These are phyloP conservation scores for Tinospora cordifolia DNA, from an alignment of 164 flowering plant genomes.

Conservation along the genomic window DNA sequence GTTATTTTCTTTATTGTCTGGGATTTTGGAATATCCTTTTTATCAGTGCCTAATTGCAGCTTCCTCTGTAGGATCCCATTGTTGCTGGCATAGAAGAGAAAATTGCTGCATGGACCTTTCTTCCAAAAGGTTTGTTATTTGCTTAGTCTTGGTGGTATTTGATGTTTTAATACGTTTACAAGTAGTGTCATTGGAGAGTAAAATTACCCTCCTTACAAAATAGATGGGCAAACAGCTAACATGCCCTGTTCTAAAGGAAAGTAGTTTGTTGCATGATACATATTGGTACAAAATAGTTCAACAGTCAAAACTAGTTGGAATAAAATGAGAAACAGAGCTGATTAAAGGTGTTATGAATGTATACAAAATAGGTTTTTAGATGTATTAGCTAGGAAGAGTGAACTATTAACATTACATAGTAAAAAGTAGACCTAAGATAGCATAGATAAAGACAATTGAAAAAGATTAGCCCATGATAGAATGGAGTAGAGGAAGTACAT, in stretches of 20 bases:
- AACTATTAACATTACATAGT: too few relatives aligned
- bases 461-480: too few relatives aligned
- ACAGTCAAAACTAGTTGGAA: neutral
- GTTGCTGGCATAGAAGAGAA: slow-evolving; percentile 79
- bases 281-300: neutral
- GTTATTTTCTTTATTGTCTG: neutral
- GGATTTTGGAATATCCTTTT: neutral
- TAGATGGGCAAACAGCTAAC: neutral
- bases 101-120: slow-evolving; percentile 89
- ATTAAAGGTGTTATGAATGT: too few relatives aligned
- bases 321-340: too few relatives aligned
- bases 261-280: neutral
- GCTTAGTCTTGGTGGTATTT: neutral
- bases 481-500: too few relatives aligned
- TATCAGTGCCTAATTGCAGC: neutral
- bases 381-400: too few relatives aligned
- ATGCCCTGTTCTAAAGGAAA: neutral
- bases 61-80: slow-evolving; percentile 61
- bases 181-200: neutral
- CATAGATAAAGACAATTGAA: too few relatives aligned
- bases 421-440: too few relatives aligned
- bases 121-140: slow-evolving; percentile 68
- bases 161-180: neutral
- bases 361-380: too few relatives aligned
- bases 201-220: neutral